phyloP scores from a whole-genome alignment of 2,329 filamentous ascomycete genomes.

The Pleochaeta shiraiana region DNA sequence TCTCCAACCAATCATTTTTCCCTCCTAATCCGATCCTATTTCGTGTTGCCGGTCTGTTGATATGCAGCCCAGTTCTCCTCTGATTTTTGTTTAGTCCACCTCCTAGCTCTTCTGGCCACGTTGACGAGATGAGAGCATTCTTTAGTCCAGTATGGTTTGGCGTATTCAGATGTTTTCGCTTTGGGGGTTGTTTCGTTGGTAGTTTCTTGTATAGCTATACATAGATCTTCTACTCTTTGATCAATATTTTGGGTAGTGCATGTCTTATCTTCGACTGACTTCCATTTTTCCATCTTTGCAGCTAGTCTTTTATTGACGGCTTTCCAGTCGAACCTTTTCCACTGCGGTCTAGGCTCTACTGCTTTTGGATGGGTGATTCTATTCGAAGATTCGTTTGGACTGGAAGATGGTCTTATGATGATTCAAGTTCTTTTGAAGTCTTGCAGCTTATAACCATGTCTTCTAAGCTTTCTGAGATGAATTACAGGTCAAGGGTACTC shows the following conservation, averaged over 20 bases:
- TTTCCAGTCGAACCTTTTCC: slow-evolving; percentile 2
- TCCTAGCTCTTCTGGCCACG: not conserved
- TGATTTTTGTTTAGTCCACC: not conserved
- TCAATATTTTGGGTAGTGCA: not conserved
- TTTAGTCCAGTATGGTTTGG: not conserved
- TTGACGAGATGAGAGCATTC: not conserved
- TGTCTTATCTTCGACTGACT: not conserved
- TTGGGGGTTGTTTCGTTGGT: not conserved
- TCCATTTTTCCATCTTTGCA: not conserved
- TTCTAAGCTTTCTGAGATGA: not conserved
- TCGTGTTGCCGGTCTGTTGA: not conserved
- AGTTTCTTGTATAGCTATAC: not conserved
- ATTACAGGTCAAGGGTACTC: not conserved
- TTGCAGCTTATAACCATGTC: not conserved
- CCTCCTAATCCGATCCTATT: not conserved
- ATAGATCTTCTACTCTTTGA: not conserved
- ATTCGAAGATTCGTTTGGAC: not conserved
- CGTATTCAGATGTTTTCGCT: not conserved
- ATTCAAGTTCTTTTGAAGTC: not conserved
- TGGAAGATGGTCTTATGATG: not conserved
- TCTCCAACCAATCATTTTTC: not conserved
- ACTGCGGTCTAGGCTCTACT: not conserved
- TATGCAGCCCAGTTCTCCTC: not conserved
- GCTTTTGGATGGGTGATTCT: not conserved
- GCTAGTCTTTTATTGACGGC: not conserved